phyloP scores from a whole-genome alignment of 2,329 filamentous ascomycete species.

The Lithohypha guttulata region DNA sequence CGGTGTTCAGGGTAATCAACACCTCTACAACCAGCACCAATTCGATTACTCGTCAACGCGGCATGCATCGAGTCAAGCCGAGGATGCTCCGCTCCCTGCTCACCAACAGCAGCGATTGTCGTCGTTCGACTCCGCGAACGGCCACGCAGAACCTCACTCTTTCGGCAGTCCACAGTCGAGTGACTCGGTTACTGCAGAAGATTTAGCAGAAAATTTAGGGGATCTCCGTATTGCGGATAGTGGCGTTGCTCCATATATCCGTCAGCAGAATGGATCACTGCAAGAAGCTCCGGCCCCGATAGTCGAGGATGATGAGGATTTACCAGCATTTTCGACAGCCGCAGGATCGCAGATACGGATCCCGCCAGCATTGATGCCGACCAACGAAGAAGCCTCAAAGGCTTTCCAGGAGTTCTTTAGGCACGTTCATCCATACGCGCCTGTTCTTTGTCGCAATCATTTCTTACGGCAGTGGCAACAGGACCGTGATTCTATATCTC shows the following conservation, averaged over 20 bases:
- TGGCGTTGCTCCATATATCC: constrained; percentile 80
- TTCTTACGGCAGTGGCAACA: constrained; percentile 87
- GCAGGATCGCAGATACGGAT: constrained; percentile 74
- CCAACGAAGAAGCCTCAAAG: constrained; percentile 66
- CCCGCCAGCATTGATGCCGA: constrained; percentile 84
- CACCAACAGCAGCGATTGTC: constrained; percentile 1
- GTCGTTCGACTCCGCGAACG: constrained; percentile 6
- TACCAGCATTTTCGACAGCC: constrained; percentile 56
- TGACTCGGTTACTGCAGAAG: constrained; percentile 55
- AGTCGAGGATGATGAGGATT: constrained; percentile 52
- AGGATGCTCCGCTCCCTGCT: background rate
- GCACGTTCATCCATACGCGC: constrained; percentile 85
- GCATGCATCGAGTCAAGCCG: background rate
- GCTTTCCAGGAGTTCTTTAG: constrained; percentile 88
- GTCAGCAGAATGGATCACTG: constrained; percentile 45
- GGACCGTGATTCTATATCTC: constrained; percentile 73
- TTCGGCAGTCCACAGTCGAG: constrained; percentile 22
- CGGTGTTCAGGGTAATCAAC: constrained; percentile 1
- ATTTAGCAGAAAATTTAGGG: constrained; percentile 70
- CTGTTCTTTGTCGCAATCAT: constrained; percentile 68
- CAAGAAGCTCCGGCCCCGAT: constrained; percentile 44
- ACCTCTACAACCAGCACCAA: constrained; percentile 3
- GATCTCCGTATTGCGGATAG: constrained; percentile 78
- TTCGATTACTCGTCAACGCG: constrained; percentile 1
- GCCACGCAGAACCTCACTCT: constrained; percentile 1